Conservation (phyloP, 176 grass and related monocot genomes). For the Hyparrhenia diplandra region DNA sequence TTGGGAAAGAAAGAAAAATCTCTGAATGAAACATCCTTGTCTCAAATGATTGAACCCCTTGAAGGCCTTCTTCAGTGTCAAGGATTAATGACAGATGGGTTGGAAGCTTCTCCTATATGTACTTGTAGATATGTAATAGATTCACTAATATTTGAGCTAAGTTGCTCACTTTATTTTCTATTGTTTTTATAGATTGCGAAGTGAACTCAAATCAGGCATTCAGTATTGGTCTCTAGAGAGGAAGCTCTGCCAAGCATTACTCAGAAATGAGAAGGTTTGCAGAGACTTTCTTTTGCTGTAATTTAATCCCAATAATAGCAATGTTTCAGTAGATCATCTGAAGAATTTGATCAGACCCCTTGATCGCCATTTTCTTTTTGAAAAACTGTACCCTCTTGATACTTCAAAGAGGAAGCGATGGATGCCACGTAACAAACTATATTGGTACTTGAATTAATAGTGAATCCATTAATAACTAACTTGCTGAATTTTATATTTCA, state of each 20-base stretch:
- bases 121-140: background rate
- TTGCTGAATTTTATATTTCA: too few relatives aligned
- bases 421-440: background rate
- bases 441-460: background rate
- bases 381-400: background rate
- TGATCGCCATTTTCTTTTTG: background rate
- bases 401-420: background rate
- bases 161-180: slow-evolving; percentile 7
- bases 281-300: slow-evolving; percentile 8
- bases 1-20: slow-evolving; percentile 23
- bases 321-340: background rate
- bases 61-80: slow-evolving; percentile 50
- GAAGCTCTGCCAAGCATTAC: slow-evolving; percentile 74
- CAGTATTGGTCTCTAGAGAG: slow-evolving; percentile 79
- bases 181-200: slow-evolving; percentile 49
- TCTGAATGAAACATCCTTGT: slow-evolving; percentile 20
- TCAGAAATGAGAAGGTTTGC: slow-evolving; percentile 58
- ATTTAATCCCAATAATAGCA: background rate
- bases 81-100: slow-evolving; percentile 68
- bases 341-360: background rate
- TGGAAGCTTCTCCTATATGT: slow-evolving; percentile 20
- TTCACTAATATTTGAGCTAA: background rate
- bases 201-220: slow-evolving; percentile 73
- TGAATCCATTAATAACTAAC: background rate
- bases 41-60: slow-evolving; percentile 60